Conservation (phyloP, 768 basidiomycete genomes). For the Hirschioporus abietinus region DNA sequence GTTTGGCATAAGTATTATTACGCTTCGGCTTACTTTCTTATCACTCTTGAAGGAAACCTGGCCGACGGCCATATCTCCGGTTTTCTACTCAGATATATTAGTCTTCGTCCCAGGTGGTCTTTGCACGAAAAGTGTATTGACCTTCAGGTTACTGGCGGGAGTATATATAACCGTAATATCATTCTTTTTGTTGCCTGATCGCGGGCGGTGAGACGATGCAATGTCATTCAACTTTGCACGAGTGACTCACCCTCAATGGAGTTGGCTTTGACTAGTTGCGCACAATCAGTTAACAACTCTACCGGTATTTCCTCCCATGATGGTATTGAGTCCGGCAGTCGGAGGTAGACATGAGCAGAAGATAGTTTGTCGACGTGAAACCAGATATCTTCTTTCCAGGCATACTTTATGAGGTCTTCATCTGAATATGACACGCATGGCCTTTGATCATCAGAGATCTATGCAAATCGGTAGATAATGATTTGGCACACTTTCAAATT, state of each 20-base stretch:
- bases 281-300: conserved; percentile 73
- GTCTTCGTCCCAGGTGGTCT: no score
- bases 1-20: background rate
- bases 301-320: conserved; percentile 86
- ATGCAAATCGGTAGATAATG: no score
- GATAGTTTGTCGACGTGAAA: conserved; percentile 99
- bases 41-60: conserved; percentile 94
- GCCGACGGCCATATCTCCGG: conserved; percentile 95
- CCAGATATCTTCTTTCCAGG: conserved; percentile 85
- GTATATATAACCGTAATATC: conserved; percentile 93
- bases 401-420: conserved; percentile 92
- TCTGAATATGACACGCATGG: conserved; percentile 41
- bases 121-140: conserved; percentile 20
- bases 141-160: conserved; percentile 88
- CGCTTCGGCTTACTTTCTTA: conserved; percentile 53
- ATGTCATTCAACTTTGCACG: background rate
- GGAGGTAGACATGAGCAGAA: conserved; percentile 93
- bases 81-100: conserved; percentile 56
- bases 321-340: conserved; percentile 66
- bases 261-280: conserved; percentile 96
- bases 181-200: conserved; percentile 90
- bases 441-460: no score
- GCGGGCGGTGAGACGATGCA: background rate
- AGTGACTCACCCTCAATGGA: conserved; percentile 77
- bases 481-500: conserved; percentile 76